phyloP scores from a whole-genome alignment of 2,329 filamentous ascomycete species.

The Erysiphe pisi region DNA sequence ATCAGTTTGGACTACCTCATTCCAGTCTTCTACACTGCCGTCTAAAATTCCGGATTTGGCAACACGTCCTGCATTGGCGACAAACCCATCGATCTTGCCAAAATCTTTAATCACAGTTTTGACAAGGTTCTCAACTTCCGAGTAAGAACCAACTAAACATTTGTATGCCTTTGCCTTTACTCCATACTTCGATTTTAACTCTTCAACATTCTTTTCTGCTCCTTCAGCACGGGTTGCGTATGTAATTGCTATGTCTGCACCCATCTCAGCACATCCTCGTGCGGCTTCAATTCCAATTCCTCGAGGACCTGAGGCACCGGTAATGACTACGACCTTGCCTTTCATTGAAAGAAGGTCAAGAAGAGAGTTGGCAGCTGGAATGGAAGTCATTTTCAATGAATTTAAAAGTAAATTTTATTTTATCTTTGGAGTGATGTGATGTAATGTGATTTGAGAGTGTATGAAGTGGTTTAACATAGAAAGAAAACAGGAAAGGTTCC shows the following conservation, averaged over 20 bases:
- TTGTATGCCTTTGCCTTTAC: conserved; percentile 60
- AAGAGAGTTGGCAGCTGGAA: conserved; percentile 49
- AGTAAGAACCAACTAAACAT: conserved; percentile 49
- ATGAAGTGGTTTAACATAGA: too few relatives aligned
- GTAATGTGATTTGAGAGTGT: too few relatives aligned
- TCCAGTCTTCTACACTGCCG: conserved; percentile 56
- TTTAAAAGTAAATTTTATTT: too few relatives aligned
- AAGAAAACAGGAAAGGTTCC: too few relatives aligned
- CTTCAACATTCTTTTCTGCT: conserved; percentile 55
- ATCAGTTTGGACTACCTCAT: conserved; percentile 54
- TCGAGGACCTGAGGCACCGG: conserved; percentile 53
- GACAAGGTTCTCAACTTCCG: conserved; percentile 44
- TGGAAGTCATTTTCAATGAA: conserved; percentile 37
- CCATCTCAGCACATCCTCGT: conserved; percentile 45
- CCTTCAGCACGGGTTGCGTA: conserved; percentile 52
- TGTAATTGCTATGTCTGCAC: conserved; percentile 50
- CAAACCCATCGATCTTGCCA: conserved; percentile 55
- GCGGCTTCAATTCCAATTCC: conserved; percentile 59
- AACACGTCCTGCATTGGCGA: conserved; percentile 61
- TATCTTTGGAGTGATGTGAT: too few relatives aligned
- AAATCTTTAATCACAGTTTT: conserved; percentile 56
- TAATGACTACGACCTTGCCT: conserved; percentile 52
- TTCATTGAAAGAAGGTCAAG: conserved; percentile 51
- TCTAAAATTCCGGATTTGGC: conserved; percentile 59
- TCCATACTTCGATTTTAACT: conserved; percentile 49